A percentile compares a stretch with the other conserved stretches of the same genome.
phyloP scores from a whole-genome alignment of 2,329 filamentous ascomycete species.

The Rhynchosporium graminicola region DNA sequence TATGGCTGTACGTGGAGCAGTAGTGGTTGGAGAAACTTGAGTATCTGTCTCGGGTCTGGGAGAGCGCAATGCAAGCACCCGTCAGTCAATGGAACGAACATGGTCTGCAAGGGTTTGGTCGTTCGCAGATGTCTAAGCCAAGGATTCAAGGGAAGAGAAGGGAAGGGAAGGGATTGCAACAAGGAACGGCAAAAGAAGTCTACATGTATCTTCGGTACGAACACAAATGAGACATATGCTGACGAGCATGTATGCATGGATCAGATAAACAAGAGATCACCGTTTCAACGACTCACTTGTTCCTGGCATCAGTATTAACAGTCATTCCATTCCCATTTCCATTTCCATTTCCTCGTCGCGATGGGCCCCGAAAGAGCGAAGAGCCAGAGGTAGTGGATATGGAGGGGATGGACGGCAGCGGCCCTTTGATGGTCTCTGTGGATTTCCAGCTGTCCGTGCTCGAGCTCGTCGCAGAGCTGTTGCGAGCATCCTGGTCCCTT shows the following conservation, averaged over 20 bases:
- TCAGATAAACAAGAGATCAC: background rate
- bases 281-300: slow-evolving; percentile 36
- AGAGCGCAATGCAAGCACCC: slow-evolving; percentile 38
- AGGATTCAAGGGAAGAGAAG: background rate
- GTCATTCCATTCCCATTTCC: slow-evolving; percentile 43
- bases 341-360: slow-evolving; percentile 29
- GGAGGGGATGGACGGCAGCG: background rate
- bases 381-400: slow-evolving; percentile 35
- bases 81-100: slow-evolving; percentile 39
- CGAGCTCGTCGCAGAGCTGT: slow-evolving; percentile 64
- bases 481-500: slow-evolving; percentile 62
- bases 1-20: slow-evolving; percentile 32
- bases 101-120: slow-evolving; percentile 28
- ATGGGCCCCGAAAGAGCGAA: slow-evolving; percentile 37
- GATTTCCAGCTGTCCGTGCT: slow-evolving; percentile 68
- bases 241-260: slow-evolving; percentile 3
- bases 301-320: slow-evolving; percentile 57
- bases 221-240: background rate
- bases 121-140: slow-evolving; percentile 23
- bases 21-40: slow-evolving; percentile 40
- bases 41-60: slow-evolving; percentile 39
- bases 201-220: too few relatives aligned
- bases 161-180: background rate
- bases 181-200: too few relatives aligned
- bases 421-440: slow-evolving; percentile 58